A percentile compares a stretch with the other conserved stretches of the same genome.
These are phyloP conservation scores for Eucalyptus albens DNA, from an alignment of 345 rosid genomes.

Conservation along the genomic window DNA sequence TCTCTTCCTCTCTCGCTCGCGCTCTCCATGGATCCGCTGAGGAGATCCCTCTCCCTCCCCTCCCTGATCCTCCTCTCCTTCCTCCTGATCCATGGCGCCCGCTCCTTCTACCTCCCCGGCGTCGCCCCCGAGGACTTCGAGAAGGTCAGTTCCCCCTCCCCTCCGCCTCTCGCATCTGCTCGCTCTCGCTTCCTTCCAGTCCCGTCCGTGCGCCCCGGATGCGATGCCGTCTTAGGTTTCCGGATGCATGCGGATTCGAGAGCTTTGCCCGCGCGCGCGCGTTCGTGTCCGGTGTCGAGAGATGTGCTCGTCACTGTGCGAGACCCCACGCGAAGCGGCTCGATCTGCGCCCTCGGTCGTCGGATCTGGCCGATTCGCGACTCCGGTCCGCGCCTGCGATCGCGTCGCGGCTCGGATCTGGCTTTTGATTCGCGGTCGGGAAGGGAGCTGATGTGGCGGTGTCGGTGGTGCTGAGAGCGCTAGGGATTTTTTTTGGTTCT, in stretches of 20 bases:
- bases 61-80: slow-evolving; percentile 6
- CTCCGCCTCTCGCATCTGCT: neutral
- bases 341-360: neutral
- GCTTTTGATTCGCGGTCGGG: neutral
- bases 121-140: slow-evolving; percentile 93
- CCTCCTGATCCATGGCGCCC: slow-evolving; percentile 38
- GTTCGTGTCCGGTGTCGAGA: neutral
- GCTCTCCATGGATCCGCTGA: neutral
- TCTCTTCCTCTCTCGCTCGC: neutral
- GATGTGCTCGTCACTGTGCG: neutral
- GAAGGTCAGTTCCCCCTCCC: slow-evolving; percentile 23
- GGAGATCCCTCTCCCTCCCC: neutral
- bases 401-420: neutral
- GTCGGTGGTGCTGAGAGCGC: neutral
- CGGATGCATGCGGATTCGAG: neutral
- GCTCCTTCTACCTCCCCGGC: slow-evolving; percentile 95
- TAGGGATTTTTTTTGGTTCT: neutral
- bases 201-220: neutral
- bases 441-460: neutral
- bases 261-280: neutral
- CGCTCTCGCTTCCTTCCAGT: neutral
- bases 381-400: neutral
- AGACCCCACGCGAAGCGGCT: neutral
- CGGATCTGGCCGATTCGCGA: neutral
- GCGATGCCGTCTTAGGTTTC: neutral